A percentile compares a stretch with the other conserved stretches of the same genome.
Evolutionary conservation across 1,284 basidiomycete species (phyloP).

Genomic region (Cutaneotrichosporon daszewskae): DNA sequence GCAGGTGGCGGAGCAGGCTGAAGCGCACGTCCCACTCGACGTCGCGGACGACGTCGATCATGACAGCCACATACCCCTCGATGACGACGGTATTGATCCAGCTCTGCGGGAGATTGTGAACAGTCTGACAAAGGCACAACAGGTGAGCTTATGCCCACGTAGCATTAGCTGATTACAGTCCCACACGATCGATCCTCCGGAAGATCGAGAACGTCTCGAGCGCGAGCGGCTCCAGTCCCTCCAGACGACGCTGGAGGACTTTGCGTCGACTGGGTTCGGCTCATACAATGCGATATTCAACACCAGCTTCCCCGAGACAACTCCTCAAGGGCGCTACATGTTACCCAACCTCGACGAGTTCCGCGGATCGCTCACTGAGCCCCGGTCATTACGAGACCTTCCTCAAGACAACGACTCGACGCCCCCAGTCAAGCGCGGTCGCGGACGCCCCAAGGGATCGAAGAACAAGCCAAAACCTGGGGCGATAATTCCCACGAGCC

Average conservation of each 20-base stretch:
- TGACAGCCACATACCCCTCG: constrained; percentile 13
- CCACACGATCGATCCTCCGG: constrained; percentile 8
- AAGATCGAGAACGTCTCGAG: constrained; percentile 32
- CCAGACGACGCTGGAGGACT: constrained; percentile 34
- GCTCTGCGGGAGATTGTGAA: constrained; percentile 44
- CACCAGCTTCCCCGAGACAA: constrained; percentile 16
- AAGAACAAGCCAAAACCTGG: constrained; percentile 38
- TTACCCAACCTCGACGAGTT: constrained; percentile 7
- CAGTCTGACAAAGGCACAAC: constrained; percentile 41
- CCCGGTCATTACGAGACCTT: too few species aligned
- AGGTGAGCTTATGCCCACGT: constrained; percentile 19
- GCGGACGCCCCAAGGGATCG: constrained; percentile 41
- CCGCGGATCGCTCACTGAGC: too few species aligned
- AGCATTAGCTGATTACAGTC: constrained; percentile 9
- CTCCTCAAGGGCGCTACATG: too few species aligned
- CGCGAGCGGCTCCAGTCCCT: constrained; percentile 31
- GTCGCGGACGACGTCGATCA: background rate
- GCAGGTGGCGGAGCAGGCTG: background rate
- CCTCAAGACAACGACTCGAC: constrained; percentile 1
- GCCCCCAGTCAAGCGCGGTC: constrained; percentile 21
- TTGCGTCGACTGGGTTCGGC: constrained; percentile 14
- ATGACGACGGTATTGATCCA: constrained; percentile 40
- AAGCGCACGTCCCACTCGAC: constrained; percentile 1
- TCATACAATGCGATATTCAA: constrained; percentile 18
- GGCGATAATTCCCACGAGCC: constrained; percentile 9